These are phyloP conservation scores for Suillus sp. DNA, from an alignment of 768 basidiomycete species.

Conservation along the genomic window DNA sequence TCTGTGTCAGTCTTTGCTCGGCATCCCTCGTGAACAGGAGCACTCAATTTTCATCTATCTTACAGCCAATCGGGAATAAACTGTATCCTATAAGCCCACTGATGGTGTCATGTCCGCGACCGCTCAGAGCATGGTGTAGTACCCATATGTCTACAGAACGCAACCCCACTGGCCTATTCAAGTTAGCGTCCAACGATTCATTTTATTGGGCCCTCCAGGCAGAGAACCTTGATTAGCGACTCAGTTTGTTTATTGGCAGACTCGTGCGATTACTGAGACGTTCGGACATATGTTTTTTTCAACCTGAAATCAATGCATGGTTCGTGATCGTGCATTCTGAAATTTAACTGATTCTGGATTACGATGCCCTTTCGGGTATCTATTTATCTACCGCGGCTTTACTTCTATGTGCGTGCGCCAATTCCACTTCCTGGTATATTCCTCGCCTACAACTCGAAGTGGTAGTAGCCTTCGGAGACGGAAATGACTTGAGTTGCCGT, in stretches of 20 bases:
- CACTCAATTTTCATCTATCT: conserved; percentile 39
- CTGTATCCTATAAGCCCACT: conserved; percentile 59
- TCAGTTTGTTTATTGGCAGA: background rate
- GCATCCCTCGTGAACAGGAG: conserved; percentile 32
- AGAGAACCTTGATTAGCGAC: background rate
- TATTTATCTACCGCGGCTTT: background rate
- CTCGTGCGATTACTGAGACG: background rate
- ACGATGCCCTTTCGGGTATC: background rate
- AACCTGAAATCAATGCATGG: background rate
- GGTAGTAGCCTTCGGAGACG: background rate
- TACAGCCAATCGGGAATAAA: conserved; percentile 69
- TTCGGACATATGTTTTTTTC: background rate
- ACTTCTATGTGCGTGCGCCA: background rate
- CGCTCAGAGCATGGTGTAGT: conserved; percentile 57
- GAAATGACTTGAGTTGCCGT: background rate
- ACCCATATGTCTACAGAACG: conserved; percentile 56
- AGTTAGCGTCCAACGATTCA: background rate
- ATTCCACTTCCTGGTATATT: background rate
- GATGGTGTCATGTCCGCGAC: conserved; percentile 52
- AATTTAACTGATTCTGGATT: background rate
- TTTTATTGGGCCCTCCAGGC: background rate
- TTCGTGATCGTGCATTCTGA: background rate
- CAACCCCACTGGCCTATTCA: conserved; percentile 51
- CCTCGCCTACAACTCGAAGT: background rate
- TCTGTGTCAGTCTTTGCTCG: conserved; percentile 13